These are phyloP conservation scores for Chiua virens DNA, from an alignment of 768 basidiomycete species.

Conservation along the genomic window DNA sequence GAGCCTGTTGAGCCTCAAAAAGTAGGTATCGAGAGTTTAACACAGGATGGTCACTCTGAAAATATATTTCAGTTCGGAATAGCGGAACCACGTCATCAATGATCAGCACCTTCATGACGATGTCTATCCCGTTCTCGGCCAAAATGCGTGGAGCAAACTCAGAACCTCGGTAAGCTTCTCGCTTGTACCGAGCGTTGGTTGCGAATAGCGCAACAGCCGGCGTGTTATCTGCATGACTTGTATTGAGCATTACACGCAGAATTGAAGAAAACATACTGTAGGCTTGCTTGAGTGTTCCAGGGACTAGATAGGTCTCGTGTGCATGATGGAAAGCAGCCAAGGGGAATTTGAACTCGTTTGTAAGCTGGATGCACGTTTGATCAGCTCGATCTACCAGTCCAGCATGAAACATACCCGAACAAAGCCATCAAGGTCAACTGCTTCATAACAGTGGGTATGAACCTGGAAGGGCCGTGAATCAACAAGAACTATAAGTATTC, in stretches of 20 bases:
- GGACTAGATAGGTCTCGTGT: conserved; percentile 80
- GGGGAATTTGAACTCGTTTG: conserved; percentile 83
- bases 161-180: conserved; percentile 78
- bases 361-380: conserved; percentile 42
- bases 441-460: conserved; percentile 15
- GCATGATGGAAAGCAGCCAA: conserved; percentile 80
- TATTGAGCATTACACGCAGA: conserved; percentile 53
- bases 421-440: conserved; percentile 71
- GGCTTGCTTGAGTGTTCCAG: conserved; percentile 68
- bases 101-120: conserved; percentile 67
- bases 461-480: neutral
- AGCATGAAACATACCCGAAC: conserved; percentile 48
- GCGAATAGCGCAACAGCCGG: conserved; percentile 63
- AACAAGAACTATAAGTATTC: conserved; percentile 10
- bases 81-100: neutral
- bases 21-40: conserved; percentile 67
- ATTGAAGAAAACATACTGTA: conserved; percentile 46
- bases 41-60: conserved; percentile 57
- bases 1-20: conserved; percentile 70
- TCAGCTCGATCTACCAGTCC: neutral
- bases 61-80: neutral
- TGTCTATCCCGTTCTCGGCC: conserved; percentile 61
- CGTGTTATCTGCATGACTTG: no score
- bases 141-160: conserved; percentile 81
- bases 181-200: conserved; percentile 57